phyloP scores from a whole-genome alignment of 805 yeast genomes.

The Yamadazyma tumulicola region DNA sequence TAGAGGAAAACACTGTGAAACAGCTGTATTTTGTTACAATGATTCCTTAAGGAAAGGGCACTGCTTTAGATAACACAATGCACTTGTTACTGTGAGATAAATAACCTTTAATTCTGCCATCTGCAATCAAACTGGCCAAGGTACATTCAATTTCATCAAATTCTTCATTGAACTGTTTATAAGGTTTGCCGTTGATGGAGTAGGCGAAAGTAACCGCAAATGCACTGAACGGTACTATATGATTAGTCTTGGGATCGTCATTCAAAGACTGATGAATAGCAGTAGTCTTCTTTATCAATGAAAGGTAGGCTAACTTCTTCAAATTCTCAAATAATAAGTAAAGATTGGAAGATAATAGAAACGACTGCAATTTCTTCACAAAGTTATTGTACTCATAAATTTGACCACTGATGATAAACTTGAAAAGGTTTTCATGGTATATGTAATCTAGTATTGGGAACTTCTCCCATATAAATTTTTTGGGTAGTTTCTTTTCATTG shows the following conservation, averaged over 20 bases:
- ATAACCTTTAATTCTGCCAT: slow-evolving; percentile 71
- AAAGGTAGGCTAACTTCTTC: slow-evolving; percentile 47
- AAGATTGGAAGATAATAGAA: slow-evolving; percentile 56
- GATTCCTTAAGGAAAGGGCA: slow-evolving; percentile 46
- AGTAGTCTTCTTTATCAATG: slow-evolving; percentile 43
- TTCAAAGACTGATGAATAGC: slow-evolving; percentile 16
- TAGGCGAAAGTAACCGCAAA: slow-evolving; percentile 43
- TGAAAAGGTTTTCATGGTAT: slow-evolving; percentile 46
- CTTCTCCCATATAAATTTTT: slow-evolving; percentile 29
- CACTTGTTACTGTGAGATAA: slow-evolving; percentile 72
- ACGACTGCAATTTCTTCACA: slow-evolving; percentile 41
- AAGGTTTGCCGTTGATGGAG: slow-evolving; percentile 14
- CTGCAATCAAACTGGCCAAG: slow-evolving; percentile 61
- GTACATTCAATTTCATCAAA: slow-evolving; percentile 65
- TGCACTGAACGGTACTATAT: slow-evolving; percentile 39
- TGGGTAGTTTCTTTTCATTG: slow-evolving; percentile 47
- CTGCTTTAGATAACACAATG: slow-evolving; percentile 69
- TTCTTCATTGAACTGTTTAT: slow-evolving; percentile 10
- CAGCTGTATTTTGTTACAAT: too few species aligned
- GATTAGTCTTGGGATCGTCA: slow-evolving; percentile 20
- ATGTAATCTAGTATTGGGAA: slow-evolving; percentile 40
- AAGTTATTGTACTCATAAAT: slow-evolving; percentile 46
- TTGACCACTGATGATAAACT: slow-evolving; percentile 54
- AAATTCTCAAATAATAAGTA: slow-evolving; percentile 58
- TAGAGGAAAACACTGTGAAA: too few species aligned